Evolutionary conservation across 1,284 basidiomycete genomes (phyloP), one percentile per base, ranked within the genome.

Genomic region (Austropuccinia psidii): DNA sequence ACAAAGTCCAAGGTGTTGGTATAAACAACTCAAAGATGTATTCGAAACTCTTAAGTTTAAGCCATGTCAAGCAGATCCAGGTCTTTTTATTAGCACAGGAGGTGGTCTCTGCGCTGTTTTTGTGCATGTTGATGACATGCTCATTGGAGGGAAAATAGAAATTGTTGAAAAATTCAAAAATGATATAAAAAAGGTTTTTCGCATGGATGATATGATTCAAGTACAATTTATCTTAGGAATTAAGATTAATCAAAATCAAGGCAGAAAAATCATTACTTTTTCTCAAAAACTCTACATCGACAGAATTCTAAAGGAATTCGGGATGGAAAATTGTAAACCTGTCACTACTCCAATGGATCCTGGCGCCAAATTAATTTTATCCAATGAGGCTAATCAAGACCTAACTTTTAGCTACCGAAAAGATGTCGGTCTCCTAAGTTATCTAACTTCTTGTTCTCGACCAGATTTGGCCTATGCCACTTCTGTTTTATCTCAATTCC

Each of bases 191-290:
- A 11, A 13, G 13, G 19, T 8, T 31, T 66, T 43, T 43, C 45
- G 52, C 7, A 66, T 66, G 64, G 64, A 62, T 17, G 60, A 62
- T 43, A 33, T 43, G 2, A 39, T 33, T 4, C 19, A 62, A 43
- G 29, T 15, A 9, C 33, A 31, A 4, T 52, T n/a, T 7, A 6
- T 66, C 11, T 45, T 66, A 33, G 62, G 62, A 1, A 66, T 66
- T 41, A 66, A 47, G 31, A 35, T 66, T 17, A 37, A 17, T 13
- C 4, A 35, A 9, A 33, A 66, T 21, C 8, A 45, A 29, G 8
- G 3, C 1, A n/a, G 31, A 24, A 2, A 33, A 27, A 66, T 27
- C 3, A n/a, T 66, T 24, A 29, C 62, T 29, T 45, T 66, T 2
- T 9, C 41, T 37, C 62, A 66, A 47, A 45, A 49, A 27, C 33